A percentile compares a stretch with the other conserved stretches of the same genome.
phyloP scores from a whole-genome alignment of 345 rosid species.

The Barbarea vulgaris region DNA sequence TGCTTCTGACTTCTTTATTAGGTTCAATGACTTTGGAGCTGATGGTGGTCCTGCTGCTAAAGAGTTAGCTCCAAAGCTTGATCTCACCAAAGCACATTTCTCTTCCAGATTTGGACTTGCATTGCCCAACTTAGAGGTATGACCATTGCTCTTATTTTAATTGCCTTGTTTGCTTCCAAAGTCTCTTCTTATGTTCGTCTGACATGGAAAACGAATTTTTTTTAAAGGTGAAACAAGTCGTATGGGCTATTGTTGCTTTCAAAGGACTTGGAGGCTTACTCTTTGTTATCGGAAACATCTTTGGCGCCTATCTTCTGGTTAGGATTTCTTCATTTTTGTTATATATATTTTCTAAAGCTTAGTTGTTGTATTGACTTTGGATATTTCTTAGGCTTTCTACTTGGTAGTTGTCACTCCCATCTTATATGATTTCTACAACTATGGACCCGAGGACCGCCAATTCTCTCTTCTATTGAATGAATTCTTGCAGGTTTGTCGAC shows the following conservation, averaged over 20 bases:
- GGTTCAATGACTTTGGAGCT: conserved; percentile 63
- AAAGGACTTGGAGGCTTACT: conserved; percentile 84
- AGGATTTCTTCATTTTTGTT: conserved; percentile 35
- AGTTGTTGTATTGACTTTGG: conserved; percentile 11
- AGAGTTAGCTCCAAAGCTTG: conserved; percentile 71
- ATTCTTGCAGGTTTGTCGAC: conserved; percentile 61
- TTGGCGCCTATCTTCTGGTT: conserved; percentile 83
- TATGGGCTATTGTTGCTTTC: conserved; percentile 45
- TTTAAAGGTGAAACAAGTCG: conserved; percentile 60
- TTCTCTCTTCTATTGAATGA: conserved; percentile 53
- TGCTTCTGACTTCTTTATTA: background rate
- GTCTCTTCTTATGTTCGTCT: conserved; percentile 15
- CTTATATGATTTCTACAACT: conserved; percentile 85
- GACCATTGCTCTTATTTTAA: background rate
- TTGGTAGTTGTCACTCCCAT: conserved; percentile 60
- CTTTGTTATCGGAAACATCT: conserved; percentile 67
- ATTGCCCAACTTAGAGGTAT: conserved; percentile 69
- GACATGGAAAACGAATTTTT: conserved; percentile 18
- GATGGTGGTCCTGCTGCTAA: conserved; percentile 91
- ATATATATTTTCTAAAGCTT: background rate
- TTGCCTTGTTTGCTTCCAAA: background rate
- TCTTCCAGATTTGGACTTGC: conserved; percentile 52
- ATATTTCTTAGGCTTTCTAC: conserved; percentile 54
- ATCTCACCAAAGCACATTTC: conserved; percentile 52
- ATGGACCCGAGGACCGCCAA: conserved; percentile 44